These are phyloP conservation scores for Ophiognomonia clavigignenti-juglandacearum DNA, from an alignment of 2,329 filamentous ascomycete genomes.

Conservation along the genomic window DNA sequence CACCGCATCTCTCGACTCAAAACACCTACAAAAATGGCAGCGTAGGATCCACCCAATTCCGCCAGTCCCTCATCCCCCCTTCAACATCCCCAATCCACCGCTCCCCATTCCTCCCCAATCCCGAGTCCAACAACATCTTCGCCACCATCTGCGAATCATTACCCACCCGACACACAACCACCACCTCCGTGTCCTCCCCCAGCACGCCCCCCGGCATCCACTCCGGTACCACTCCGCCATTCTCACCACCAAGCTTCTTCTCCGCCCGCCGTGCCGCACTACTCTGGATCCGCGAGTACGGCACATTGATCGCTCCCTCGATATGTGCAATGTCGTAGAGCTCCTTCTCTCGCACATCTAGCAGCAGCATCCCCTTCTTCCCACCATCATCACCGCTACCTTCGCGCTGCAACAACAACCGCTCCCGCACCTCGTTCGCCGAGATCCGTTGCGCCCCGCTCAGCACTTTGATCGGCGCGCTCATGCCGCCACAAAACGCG, in stretches of 20 bases:
- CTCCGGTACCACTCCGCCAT: background rate
- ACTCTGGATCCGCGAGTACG: constrained; percentile 47
- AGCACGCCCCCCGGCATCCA: constrained; percentile 21
- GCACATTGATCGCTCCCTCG: constrained; percentile 70
- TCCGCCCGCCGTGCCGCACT: constrained; percentile 18
- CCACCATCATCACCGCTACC: no score
- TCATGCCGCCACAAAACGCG: constrained; percentile 70
- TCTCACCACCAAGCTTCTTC: no score
- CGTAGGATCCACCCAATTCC: constrained; percentile 56
- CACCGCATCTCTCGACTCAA: no score
- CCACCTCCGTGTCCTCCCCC: constrained; percentile 49
- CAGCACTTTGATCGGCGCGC: constrained; percentile 50
- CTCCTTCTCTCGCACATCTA: constrained; percentile 81
- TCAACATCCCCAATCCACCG: constrained; percentile 65
- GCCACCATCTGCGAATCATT: constrained; percentile 74
- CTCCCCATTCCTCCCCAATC: constrained; percentile 44
- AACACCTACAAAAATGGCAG: constrained; percentile 53
- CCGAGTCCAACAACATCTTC: constrained; percentile 58
- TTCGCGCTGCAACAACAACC: constrained; percentile 18
- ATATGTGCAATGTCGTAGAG: constrained; percentile 80
- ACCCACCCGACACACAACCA: constrained; percentile 68
- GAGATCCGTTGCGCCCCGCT: constrained; percentile 62
- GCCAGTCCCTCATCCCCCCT: constrained; percentile 72
- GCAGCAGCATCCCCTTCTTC: no score
- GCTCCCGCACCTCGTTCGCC: constrained; percentile 49